Evolutionary conservation across 495 filamentous ascomycete species (phyloP).

Genomic region (Aspergillus homomorphus): DNA sequence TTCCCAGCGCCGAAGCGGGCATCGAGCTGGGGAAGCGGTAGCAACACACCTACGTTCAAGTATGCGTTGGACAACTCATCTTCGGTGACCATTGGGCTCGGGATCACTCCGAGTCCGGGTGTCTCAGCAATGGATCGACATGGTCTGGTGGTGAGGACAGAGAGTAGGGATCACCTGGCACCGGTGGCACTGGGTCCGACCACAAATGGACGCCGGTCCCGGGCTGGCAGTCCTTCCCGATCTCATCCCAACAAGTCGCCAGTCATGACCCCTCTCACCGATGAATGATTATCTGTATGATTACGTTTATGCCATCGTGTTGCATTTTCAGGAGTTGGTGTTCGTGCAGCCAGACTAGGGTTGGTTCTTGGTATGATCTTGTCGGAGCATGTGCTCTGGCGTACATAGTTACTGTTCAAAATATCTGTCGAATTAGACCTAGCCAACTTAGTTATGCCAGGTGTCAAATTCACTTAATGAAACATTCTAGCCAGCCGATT

Average conservation of each 20-base stretch:
- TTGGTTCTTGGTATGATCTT: constrained; percentile 1
- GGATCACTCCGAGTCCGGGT: constrained; percentile 43
- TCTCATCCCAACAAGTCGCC: constrained; percentile 43
- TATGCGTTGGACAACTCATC: constrained; percentile 56
- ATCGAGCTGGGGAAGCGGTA: constrained; percentile 38
- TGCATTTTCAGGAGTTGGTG: constrained; percentile 7
- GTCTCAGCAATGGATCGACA: constrained; percentile 63
- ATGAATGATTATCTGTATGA: constrained; percentile 36
- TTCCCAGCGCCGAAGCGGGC: constrained; percentile 35
- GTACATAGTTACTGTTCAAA: constrained; percentile 1
- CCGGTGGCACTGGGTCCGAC: constrained; percentile 42
- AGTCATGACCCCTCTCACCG: constrained; percentile 36
- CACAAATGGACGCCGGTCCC: constrained; percentile 44
- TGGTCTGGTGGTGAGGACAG: constrained; percentile 73
- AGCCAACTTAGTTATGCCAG: not conserved
- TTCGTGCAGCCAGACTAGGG: not conserved
- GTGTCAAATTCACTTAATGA: not conserved
- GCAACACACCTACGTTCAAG: constrained; percentile 48
- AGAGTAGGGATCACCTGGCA: constrained; percentile 71
- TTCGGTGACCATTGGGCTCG: constrained; percentile 47
- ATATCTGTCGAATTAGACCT: not conserved
- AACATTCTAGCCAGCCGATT: not conserved
- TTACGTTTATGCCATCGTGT: constrained; percentile 14
- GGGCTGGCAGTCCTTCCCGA: constrained; percentile 45
- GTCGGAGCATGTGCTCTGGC: not conserved